Percentiles rank a stretch among this genome's conserved stretches.
Conservation (phyloP, 163 green algal genomes). For the Trebouxia gelatinosa region DNA sequence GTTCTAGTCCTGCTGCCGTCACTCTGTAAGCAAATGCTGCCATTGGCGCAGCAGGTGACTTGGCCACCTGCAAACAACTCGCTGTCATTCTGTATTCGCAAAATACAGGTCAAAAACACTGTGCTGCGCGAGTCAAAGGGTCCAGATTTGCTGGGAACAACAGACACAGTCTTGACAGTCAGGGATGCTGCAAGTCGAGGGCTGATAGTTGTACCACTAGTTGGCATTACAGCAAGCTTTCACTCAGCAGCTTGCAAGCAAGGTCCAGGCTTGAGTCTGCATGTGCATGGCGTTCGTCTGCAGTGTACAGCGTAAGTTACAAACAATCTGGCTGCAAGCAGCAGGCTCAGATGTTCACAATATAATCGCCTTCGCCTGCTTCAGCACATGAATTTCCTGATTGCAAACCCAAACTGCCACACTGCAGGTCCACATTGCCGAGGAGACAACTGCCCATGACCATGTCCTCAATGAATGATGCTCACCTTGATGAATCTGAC, state of each 20-base stretch:
- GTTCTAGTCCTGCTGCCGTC: constrained; percentile 34
- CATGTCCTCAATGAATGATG: neutral
- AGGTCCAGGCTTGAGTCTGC: too few species aligned
- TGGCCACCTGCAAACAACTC: constrained; percentile 35
- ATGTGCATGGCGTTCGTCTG: too few species aligned
- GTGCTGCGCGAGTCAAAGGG: too few species aligned
- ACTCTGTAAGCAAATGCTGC: constrained; percentile 42
- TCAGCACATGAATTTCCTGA: neutral
- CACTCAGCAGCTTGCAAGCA: too few species aligned
- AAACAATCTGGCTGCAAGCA: neutral
- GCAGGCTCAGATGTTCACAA: neutral
- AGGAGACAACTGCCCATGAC: neutral
- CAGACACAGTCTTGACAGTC: neutral
- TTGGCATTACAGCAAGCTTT: neutral
- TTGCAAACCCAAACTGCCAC: neutral
- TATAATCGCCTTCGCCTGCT: neutral
- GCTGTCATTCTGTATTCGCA: neutral
- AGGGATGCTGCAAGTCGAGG: neutral
- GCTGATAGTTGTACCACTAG: neutral
- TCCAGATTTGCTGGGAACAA: too few species aligned
- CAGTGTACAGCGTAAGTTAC: neutral
- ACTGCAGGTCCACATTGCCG: neutral
- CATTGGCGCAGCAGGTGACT: constrained; percentile 43
- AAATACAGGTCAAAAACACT: too few species aligned
- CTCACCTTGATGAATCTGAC: constrained; percentile 34